Base-by-base conservation (phyloP, 495 filamentous ascomycete genomes). In the Oleoguttula mirabilis region DNA sequence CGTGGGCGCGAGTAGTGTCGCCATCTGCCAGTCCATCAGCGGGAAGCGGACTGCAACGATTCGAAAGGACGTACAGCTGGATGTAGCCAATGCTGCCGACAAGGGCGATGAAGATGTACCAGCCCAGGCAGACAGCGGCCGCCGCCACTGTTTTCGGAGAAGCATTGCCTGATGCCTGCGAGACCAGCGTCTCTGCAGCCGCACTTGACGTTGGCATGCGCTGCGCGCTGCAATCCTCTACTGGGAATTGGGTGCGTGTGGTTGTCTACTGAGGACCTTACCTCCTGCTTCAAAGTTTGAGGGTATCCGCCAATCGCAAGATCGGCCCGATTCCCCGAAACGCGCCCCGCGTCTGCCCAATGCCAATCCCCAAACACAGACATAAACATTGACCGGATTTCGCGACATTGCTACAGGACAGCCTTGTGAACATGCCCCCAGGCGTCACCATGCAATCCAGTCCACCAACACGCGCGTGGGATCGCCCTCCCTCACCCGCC, bases 51-150 rank as follows among this genome's bases (percentile, higher is more conserved):
- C 36, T 28, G 50, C 43, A 50, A 46, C 45, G 21, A 43, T 24
- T 33, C 23, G 33, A 28, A 20, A 19, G 23, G 20, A 51, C 65
- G 37, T 66, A 82, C 77, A 81, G 66, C 57, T 78, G 73, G 32
- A 61, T 61, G 53, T 72, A 70, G 12, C 77, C 77, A 48, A 80
- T 57, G 17, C 60, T 58, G 54, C 73, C 76, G 30, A 82, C 73
- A 20, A 57, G 39, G 46, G 69, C 57, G 39, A 81, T 69, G 23
- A 60, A 54, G 30, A 65, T 41, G 48, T 73, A 80, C 77, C 77
- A 82, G 55, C 71, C 59, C 49, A 81, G 55, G 48, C 67, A 72
- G 10, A 32, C 33, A n/a, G 39, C n/a, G 32, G 54, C 54, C 19
- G 43, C 45, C 4, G 34, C 32, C 15, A 39, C 14, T 7, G 42